Evolutionary conservation across 2,329 filamentous ascomycete species (phyloP).

Genomic region (Coleophoma eucalyptorum): DNA sequence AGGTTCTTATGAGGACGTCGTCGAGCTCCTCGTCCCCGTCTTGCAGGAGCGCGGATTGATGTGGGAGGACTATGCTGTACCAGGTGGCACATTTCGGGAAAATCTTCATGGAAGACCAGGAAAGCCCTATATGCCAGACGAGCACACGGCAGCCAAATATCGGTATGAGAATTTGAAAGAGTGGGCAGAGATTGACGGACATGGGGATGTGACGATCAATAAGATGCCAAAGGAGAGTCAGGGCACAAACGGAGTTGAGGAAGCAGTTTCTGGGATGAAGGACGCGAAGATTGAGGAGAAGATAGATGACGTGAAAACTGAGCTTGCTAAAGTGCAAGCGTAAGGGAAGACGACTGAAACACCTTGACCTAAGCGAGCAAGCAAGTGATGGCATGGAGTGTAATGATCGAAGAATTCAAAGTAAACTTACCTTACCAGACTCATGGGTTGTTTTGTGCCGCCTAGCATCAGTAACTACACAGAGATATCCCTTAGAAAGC

Average conservation of each 20-base stretch:
- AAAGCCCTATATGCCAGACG: constrained; percentile 41
- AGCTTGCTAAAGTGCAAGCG: too few species aligned
- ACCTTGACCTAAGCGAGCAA: too few species aligned
- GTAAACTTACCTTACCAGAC: too few species aligned
- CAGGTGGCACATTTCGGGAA: constrained; percentile 54
- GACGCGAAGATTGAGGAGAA: not conserved
- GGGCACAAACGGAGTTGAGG: not conserved
- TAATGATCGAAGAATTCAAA: too few species aligned
- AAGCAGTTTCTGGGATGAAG: not conserved
- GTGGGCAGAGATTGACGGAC: not conserved
- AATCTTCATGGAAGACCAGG: constrained; percentile 51
- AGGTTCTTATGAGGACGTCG: constrained; percentile 62
- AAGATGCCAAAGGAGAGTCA: not conserved
- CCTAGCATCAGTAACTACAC: too few species aligned
- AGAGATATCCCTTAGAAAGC: too few species aligned
- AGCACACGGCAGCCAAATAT: constrained; percentile 36
- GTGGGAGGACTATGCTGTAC: constrained; percentile 42
- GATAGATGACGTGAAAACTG: not conserved
- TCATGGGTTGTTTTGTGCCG: too few species aligned
- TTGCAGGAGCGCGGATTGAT: constrained; percentile 54
- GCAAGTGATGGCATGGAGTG: too few species aligned
- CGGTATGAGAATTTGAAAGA: not conserved
- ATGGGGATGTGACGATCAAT: not conserved
- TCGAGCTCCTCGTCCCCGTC: constrained; percentile 61
- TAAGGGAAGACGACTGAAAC: too few species aligned